Conservation (phyloP, 164 flowering plant species). For the Magnolia changhungtana region DNA sequence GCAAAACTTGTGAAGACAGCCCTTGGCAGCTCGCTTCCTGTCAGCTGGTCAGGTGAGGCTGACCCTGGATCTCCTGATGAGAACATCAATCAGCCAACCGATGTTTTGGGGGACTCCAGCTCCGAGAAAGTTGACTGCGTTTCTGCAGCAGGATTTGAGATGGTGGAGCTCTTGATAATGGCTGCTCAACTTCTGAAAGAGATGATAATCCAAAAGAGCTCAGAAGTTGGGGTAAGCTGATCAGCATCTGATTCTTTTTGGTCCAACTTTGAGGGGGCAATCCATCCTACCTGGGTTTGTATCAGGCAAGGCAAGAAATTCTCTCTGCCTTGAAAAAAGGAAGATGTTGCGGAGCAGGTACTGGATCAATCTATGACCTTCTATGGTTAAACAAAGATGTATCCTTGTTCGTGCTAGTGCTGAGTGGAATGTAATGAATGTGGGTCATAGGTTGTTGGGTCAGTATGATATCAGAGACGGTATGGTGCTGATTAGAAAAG, state of each 20-base stretch:
- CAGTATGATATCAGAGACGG: neutral
- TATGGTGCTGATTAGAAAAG: neutral
- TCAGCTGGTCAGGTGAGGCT: slow-evolving; percentile 78
- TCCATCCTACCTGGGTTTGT: neutral
- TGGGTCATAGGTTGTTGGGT: neutral
- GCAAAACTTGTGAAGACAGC: slow-evolving; percentile 80
- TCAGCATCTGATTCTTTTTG: neutral
- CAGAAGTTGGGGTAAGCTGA: neutral
- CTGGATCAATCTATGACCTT: neutral
- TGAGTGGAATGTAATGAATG: neutral
- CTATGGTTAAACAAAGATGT: neutral
- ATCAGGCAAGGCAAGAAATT: neutral
- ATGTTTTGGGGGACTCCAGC: slow-evolving; percentile 21
- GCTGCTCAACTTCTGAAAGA: slow-evolving; percentile 65
- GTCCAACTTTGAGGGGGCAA: neutral
- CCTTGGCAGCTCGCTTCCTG: slow-evolving; percentile 79
- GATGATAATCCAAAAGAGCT: slow-evolving; percentile 4
- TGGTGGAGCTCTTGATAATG: slow-evolving; percentile 82
- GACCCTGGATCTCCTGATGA: slow-evolving; percentile 29
- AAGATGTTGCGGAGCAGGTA: neutral
- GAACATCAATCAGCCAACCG: slow-evolving; percentile 12
- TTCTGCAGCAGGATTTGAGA: slow-evolving; percentile 89
- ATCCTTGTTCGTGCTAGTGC: neutral
- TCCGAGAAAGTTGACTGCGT: slow-evolving; percentile 57
- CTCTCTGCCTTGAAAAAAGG: neutral